Conservation (phyloP, 139 green algal species). For the Tetraselmis chui region DNA sequence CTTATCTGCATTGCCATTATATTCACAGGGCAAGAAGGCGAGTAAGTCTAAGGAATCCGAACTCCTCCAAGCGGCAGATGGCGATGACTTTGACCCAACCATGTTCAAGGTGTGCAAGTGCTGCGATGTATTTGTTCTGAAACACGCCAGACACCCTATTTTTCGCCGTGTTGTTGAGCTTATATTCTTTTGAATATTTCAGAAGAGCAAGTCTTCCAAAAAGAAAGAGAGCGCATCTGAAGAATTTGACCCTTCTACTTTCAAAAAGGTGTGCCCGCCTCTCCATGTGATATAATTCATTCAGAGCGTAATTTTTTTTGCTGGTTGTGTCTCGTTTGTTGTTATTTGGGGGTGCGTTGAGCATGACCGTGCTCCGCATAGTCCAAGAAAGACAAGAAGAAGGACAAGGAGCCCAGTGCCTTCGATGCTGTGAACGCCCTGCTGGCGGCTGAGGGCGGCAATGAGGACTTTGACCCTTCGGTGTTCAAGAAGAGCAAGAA, state of each 20-base stretch:
- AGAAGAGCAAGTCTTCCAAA: background rate
- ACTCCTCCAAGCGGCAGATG: background rate
- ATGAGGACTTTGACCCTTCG: background rate
- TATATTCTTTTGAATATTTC: too few species aligned
- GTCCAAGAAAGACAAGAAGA: constrained; percentile 20
- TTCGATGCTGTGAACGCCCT: constrained; percentile 24
- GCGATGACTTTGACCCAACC: background rate
- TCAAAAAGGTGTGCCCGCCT: background rate
- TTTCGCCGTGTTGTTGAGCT: too few species aligned
- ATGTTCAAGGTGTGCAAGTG: background rate
- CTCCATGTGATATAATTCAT: too few species aligned
- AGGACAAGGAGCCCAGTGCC: constrained; percentile 2
- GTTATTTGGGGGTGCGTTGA: too few species aligned
- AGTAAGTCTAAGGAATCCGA: background rate
- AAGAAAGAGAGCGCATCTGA: background rate
- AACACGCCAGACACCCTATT: too few species aligned
- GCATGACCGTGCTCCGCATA: background rate
- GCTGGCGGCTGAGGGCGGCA: constrained; percentile 5
- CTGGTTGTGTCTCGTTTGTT: too few species aligned
- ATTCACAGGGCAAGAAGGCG: background rate
- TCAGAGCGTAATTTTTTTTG: too few species aligned
- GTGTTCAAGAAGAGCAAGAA: background rate
- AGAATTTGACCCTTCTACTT: background rate
- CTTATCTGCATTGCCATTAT: too few species aligned
- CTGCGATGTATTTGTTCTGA: too few species aligned